Base-by-base conservation (phyloP, 192 early-diverging fungal genomes). In the Backusella mclennaniae region DNA sequence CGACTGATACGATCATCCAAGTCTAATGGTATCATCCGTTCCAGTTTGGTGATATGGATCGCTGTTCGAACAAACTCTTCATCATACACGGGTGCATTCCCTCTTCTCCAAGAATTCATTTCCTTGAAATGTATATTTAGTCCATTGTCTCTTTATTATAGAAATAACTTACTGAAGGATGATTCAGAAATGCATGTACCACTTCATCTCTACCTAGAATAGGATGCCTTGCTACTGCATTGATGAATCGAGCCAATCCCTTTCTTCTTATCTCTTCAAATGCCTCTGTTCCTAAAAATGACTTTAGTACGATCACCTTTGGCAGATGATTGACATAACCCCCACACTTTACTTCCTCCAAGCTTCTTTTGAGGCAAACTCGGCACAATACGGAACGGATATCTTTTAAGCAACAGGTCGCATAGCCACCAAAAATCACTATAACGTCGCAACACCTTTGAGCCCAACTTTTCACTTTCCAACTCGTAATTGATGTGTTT, bases 341-440 rank as follows among this genome's bases (percentile, higher is more conserved):
- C 33, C 33, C 33, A 63, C 19, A 68, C 21, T 39, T 52, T 52
- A 77, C 53, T 93, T 92, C 95, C 92, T 85, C 91, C 89, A 68
- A 96, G 84, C 67, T 94, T 92, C 77, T 98, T 98, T 0, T 95
- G 96, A 66, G 96, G 96, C 8, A 97, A 84, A 79, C 90, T 90
- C 14, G 94, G 92, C 26, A 93, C 86, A 74, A 95, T 91, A 19
- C 97, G 86, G 73, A 88, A 95, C 6, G 95, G 96, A 71, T 97
- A 98, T 74, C 89, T 80, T 71, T 91, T 94, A 33, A 89, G 70
- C 1, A 98, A 81, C 17, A 93, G 85, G 75, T 96, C 94, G 49
- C 89, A 88, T 46, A 98, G 82, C 95, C 95, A 97, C 81, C 89
- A 89, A 83, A 98, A 97, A 83, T 98, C 97, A 71, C 92, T 96